Base-by-base conservation (phyloP, 768 basidiomycete species). In the Butyriboletus loyo region DNA sequence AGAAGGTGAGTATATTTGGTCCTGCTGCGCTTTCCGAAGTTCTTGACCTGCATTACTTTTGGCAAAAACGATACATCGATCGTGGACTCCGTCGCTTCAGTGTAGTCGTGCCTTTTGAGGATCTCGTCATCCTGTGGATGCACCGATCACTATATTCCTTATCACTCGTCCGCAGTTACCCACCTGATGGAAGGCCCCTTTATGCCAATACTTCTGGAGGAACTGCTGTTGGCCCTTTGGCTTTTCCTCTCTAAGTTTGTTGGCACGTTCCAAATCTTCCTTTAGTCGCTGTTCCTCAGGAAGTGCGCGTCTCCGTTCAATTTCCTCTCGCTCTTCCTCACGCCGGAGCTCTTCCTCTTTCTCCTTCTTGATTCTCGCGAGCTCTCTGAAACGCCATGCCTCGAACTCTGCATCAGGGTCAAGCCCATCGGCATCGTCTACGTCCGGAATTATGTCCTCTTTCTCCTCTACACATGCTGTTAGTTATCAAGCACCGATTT, bases 161-260 rank as follows among this genome's bases (percentile, higher is more conserved):
- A 34, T 40, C 38, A 36, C 46, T 25, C 52, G 6, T 11, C 34
- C 14, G 19, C 38, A 54, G 39, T 37, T 11, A 65, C 78, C 30
- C 53, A 90, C 94, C 81, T 95, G 92, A 69, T 97, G 93, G 77
- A 98, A 99, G 54, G 96, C 97, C 62, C 97, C 97, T 72, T 96
- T 98, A 76, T 99, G 97, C 85, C 93, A 98, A 68, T 97, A 99
- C 72, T 97, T 98, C 69, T 98, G 94, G 56, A 98, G 70, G 73
- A 98, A 98, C 65, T 85, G 90, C 66, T 93, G 89, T 56, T 90
- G 80, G 4, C 91, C 92, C 66, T 97, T 89, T 1, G 91, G 89
- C 71, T 95, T 96, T 49, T 90, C 91, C 49, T 87, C 86, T 50
- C 97, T 78, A 30, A 81, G 73, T 67, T 89, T 85, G 52, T 92